These are phyloP conservation scores for Cicer pinnatifidum DNA, from an alignment of 306 rosid genomes.

Conservation along the genomic window DNA sequence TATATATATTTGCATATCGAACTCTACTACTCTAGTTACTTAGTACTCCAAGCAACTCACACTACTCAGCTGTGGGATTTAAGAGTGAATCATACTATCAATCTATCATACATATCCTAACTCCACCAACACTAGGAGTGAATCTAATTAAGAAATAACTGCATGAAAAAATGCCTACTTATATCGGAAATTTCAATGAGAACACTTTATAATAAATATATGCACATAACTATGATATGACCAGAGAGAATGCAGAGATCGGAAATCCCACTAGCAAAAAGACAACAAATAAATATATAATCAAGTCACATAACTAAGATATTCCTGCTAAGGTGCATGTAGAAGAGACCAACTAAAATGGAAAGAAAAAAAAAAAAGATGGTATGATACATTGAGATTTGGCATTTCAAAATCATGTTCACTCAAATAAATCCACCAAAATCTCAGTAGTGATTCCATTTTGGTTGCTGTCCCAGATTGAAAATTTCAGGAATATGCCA, in stretches of 20 bases:
- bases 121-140: background rate
- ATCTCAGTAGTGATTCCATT: background rate
- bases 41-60: no score
- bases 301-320: background rate
- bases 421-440: background rate
- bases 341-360: background rate
- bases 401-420: background rate
- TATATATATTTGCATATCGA: no score
- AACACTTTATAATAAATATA: background rate
- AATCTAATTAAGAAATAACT: background rate
- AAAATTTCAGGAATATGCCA: background rate
- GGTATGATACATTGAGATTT: background rate
- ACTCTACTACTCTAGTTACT: no score
- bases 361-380: no score
- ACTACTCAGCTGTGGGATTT: no score
- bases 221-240: background rate
- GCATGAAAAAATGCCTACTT: background rate
- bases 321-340: background rate
- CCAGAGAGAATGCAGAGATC: background rate
- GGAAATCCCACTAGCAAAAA: constrained; percentile 10
- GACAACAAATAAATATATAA: background rate
- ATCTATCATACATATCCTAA: background rate
- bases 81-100: no score
- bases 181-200: constrained; percentile 1
- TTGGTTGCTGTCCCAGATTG: background rate